Base-by-base conservation (phyloP, 2,329 filamentous ascomycete genomes). In the Furcasterigmium furcatum region DNA sequence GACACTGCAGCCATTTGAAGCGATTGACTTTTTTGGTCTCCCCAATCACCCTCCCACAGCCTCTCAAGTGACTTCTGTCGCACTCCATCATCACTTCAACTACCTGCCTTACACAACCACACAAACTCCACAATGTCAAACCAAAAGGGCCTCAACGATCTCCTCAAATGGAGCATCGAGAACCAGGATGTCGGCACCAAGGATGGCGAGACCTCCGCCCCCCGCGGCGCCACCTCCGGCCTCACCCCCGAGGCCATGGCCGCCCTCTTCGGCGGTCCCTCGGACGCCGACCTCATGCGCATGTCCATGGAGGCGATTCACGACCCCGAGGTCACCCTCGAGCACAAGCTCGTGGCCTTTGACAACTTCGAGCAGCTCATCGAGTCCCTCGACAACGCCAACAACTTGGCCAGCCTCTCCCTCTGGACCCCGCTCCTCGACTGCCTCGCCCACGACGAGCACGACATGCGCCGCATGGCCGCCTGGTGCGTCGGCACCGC, bases 401-500 rank as follows among this genome's bases (percentile, higher is more conserved):
- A 97, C 74, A 95, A 96, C 69, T 80, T 99, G 56, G 84, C 84
- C 53, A 79, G 79, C 22, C 72, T 96, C 18, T 78, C 79, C 7
- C 76, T 97, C 25, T 99, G 94, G 94, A 78, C 80, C 10, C 89
- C 89, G 9, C 73, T 99, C 32, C 72, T 96, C 10, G 68, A 75
- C 9, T 81, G 87, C 52, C 74, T 99, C 13, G 73, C 76, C 41
- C 77, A 84, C 58, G 74, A 79, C 10, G 85, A 94, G 59, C 62
- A 75, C 6, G 87, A 94, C 52, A 73, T 96, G 59, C 77, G 91
- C 52, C 82, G 76, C 57, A 91, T 90, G 80, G 91, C 92, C 3
- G 91, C 91, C n/a, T 96, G 90, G 88, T 96, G 91, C 70, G 73
- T 94, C 47, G 90, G 89, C 42, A 96, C 91, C 6, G 92, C 94